Conservation (phyloP, 1,284 basidiomycete genomes). For the Trametes versicolor region DNA sequence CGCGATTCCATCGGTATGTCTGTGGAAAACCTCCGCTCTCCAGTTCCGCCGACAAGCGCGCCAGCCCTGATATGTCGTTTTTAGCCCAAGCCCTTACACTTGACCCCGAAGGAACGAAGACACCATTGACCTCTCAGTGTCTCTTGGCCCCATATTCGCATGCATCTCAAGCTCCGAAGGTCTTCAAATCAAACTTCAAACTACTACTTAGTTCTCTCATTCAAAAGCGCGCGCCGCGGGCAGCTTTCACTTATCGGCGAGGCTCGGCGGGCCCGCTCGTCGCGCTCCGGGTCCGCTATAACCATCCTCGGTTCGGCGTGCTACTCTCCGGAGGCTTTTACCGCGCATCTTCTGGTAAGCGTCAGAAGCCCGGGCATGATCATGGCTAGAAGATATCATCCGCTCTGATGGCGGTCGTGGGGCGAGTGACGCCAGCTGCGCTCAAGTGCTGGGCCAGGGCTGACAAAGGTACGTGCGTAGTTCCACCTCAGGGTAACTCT, state of each 20-base stretch:
- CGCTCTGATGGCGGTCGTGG: conserved; percentile 6
- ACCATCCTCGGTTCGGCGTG: background rate
- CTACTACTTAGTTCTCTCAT: too few relatives aligned
- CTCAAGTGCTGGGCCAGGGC: background rate
- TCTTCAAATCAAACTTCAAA: too few relatives aligned
- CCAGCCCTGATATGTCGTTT: conserved; percentile 18
- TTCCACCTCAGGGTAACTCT: background rate
- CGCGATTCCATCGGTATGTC: background rate
- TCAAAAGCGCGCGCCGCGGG: too few relatives aligned
- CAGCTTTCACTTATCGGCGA: too few relatives aligned
- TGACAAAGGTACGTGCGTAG: background rate
- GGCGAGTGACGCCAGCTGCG: background rate
- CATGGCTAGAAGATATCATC: conserved; percentile 1
- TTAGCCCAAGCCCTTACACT: background rate
- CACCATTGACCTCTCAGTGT: too few relatives aligned
- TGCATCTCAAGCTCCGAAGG: too few relatives aligned
- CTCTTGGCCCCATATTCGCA: too few relatives aligned
- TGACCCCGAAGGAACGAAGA: conserved; percentile 3
- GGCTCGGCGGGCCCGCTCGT: too few relatives aligned
- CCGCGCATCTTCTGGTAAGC: background rate
- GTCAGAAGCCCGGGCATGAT: background rate
- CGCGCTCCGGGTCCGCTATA: too few relatives aligned
- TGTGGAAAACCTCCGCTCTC: conserved; percentile 6
- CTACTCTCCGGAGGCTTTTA: background rate
- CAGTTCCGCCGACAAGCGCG: conserved; percentile 11